Evolutionary conservation across 2,329 filamentous ascomycete species (phyloP).

Genomic region (Biscogniauxia marginata): DNA sequence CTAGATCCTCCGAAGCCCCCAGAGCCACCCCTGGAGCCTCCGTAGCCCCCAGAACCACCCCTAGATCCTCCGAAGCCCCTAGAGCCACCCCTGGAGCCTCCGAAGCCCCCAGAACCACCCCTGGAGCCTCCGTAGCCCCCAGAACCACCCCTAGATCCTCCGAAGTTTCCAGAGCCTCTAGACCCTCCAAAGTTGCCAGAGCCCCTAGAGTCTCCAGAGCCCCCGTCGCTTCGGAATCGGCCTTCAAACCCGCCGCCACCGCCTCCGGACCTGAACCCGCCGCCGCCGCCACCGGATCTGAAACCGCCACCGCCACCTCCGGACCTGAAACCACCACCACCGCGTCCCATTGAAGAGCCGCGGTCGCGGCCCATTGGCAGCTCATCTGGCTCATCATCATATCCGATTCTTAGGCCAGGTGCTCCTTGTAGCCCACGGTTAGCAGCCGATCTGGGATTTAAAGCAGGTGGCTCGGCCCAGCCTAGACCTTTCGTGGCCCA

Average conservation of each 20-base stretch:
- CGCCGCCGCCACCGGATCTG: slow-evolving; percentile 5
- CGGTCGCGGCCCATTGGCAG: no score
- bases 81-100: neutral
- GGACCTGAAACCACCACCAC: neutral
- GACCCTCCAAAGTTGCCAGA: neutral
- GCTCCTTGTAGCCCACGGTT: slow-evolving; percentile 28
- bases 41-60: slow-evolving; percentile 1
- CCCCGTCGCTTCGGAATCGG: slow-evolving; percentile 5
- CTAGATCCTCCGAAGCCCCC: neutral
- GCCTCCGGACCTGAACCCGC: neutral
- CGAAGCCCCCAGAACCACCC: neutral
- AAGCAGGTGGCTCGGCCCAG: slow-evolving; percentile 45
- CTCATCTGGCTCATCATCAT: slow-evolving; percentile 11
- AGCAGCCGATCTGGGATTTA: slow-evolving; percentile 26
- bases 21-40: slow-evolving; percentile 9
- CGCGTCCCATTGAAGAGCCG: no score
- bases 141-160: neutral
- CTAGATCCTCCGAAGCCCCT: no score
- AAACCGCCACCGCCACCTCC: slow-evolving; percentile 18
- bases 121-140: neutral
- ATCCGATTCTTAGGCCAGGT: slow-evolving; percentile 27
- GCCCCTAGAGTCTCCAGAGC: slow-evolving; percentile 7
- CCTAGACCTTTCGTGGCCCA: slow-evolving; percentile 53
- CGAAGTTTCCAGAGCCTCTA: no score
- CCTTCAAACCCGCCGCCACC: neutral